These are phyloP conservation scores for Ambrosiella beaveri DNA, from an alignment of 2,329 filamentous ascomycete species.

Conservation along the genomic window DNA sequence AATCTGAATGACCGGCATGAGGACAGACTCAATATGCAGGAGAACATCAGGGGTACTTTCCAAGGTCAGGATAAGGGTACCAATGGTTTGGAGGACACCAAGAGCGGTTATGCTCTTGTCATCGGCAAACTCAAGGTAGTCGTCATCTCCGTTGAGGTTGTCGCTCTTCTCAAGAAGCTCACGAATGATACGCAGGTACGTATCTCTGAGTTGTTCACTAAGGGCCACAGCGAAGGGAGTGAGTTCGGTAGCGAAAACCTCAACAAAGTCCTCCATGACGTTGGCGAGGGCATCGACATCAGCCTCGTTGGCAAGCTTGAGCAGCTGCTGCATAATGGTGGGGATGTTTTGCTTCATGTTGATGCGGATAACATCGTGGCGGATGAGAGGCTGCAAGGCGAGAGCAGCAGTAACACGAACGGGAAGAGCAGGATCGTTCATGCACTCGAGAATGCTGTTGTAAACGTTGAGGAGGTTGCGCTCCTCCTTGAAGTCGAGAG, in stretches of 20 bases:
- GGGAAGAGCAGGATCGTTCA: conserved; percentile 85
- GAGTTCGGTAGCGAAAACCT: conserved; percentile 91
- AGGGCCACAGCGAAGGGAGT: conserved; percentile 93
- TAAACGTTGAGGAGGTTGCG: conserved; percentile 95
- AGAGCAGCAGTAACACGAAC: conserved; percentile 89
- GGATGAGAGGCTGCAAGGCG: conserved; percentile 84
- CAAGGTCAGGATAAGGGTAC: conserved; percentile 85
- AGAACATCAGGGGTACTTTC: conserved; percentile 95
- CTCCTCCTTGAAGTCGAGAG: conserved; percentile 88
- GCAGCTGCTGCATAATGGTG: conserved; percentile 96
- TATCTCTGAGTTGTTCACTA: conserved; percentile 88
- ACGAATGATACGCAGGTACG: conserved; percentile 81
- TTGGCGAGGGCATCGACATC: conserved; percentile 95
- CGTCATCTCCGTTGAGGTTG: conserved; percentile 57
- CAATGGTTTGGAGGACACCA: conserved; percentile 92
- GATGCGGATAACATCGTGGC: conserved; percentile 81
- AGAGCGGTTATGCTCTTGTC: conserved; percentile 98
- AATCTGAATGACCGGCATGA: conserved; percentile 93
- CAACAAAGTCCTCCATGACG: conserved; percentile 99
- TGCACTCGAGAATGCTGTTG: conserved; percentile 87
- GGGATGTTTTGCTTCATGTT: conserved; percentile 98
- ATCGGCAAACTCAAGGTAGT: conserved; percentile 82
- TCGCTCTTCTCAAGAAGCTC: conserved; percentile 81
- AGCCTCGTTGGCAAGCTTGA: conserved; percentile 94
- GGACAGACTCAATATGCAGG: conserved; percentile 78